A percentile compares a stretch with the other conserved stretches of the same genome.
These are phyloP conservation scores for Pilatotrama ljubarskyi DNA, from an alignment of 768 basidiomycete species.

Conservation along the genomic window DNA sequence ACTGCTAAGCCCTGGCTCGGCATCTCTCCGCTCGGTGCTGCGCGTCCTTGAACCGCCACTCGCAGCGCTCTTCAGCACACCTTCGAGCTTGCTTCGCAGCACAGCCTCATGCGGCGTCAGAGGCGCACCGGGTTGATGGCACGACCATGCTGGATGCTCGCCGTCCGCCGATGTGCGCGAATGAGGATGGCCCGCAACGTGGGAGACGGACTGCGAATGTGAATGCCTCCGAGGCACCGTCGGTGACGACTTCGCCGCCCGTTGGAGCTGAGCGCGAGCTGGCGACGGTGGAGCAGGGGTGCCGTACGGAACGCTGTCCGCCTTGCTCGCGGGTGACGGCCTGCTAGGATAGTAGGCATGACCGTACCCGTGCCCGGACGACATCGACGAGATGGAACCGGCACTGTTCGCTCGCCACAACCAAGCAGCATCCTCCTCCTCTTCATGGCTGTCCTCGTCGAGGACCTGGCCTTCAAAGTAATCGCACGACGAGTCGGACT, in stretches of 20 bases:
- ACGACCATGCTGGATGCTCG: slow-evolving; percentile 9
- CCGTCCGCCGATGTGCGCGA: slow-evolving; percentile 16
- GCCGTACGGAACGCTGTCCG: slow-evolving; percentile 16
- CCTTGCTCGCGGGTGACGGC: neutral
- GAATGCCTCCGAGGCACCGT: slow-evolving; percentile 18
- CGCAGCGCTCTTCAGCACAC: slow-evolving; percentile 43
- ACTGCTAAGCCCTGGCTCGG: slow-evolving; percentile 25
- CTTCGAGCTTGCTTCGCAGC: slow-evolving; percentile 52
- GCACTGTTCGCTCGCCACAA: slow-evolving; percentile 20
- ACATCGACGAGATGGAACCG: slow-evolving; percentile 19
- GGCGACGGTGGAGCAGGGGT: slow-evolving; percentile 28
- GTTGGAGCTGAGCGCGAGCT: slow-evolving; percentile 26
- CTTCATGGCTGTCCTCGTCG: slow-evolving; percentile 23
- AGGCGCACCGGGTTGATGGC: neutral
- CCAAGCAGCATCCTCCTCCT: slow-evolving; percentile 23
- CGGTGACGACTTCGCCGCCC: slow-evolving; percentile 26
- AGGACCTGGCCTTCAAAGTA: slow-evolving; percentile 22
- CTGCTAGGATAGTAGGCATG: slow-evolving; percentile 3
- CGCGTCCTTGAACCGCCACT: slow-evolving; percentile 22
- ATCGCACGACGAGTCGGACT: slow-evolving; percentile 27
- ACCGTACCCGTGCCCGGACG: slow-evolving; percentile 13
- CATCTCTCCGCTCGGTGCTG: slow-evolving; percentile 24
- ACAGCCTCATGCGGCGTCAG: slow-evolving; percentile 54
- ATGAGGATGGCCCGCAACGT: slow-evolving; percentile 8
- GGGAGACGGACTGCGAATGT: slow-evolving; percentile 21